phyloP scores from a whole-genome alignment of 176 grass and related monocot genomes.

The Elaeis guineensis region DNA sequence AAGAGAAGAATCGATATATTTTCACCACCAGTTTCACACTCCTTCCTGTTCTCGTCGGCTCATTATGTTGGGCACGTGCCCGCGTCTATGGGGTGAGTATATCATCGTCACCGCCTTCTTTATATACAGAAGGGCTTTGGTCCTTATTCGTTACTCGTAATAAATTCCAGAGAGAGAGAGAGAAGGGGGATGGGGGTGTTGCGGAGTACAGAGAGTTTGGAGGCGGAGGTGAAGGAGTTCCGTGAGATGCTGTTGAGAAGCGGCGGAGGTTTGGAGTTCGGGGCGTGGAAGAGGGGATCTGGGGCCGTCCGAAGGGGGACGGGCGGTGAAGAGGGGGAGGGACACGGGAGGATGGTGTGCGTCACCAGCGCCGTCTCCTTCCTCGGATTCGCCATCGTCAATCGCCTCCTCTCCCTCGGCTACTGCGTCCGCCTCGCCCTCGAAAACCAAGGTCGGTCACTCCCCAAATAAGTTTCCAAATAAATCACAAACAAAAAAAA shows the following conservation, averaged over 20 bases:
- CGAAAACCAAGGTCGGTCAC: conserved; percentile 65
- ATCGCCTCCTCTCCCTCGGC: conserved; percentile 62
- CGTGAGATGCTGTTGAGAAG: conserved; percentile 31
- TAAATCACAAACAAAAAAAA: too few species aligned
- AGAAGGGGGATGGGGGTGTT: conserved; percentile 53
- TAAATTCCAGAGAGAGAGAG: too few species aligned
- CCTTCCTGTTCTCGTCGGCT: too few species aligned
- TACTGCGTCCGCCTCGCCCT: conserved; percentile 92
- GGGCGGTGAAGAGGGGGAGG: conserved; percentile 17
- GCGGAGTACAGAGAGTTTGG: conserved; percentile 69
- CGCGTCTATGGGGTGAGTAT: too few species aligned
- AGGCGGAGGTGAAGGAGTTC: conserved; percentile 94
- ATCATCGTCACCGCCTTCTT: too few species aligned
- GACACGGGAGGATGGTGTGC: conserved; percentile 50
- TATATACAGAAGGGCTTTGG: too few species aligned
- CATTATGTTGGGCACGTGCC: too few species aligned
- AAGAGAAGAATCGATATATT: too few species aligned
- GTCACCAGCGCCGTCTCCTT: conserved; percentile 85
- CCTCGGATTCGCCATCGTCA: conserved; percentile 77
- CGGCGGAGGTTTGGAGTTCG: neutral
- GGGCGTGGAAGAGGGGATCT: conserved; percentile 33
- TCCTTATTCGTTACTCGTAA: too few species aligned
- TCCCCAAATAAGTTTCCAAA: too few species aligned
- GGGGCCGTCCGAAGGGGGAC: conserved; percentile 28
- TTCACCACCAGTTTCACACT: too few species aligned